Conservation (phyloP, 2,329 filamentous ascomycete species). For the Botrytis cinerea region DNA sequence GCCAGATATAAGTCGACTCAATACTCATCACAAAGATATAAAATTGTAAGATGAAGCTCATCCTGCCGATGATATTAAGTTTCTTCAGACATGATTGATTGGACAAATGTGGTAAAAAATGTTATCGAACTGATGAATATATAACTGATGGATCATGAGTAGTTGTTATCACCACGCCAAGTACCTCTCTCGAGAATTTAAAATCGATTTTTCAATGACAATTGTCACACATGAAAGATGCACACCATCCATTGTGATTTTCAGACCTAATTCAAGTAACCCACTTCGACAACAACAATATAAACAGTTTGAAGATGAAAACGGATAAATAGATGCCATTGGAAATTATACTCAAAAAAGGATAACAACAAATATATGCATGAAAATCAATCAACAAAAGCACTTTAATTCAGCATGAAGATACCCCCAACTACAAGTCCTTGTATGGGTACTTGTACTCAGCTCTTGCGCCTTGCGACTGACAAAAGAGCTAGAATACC, state of each 20-base stretch:
- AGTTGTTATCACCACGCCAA: too few species aligned
- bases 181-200: neutral
- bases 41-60: neutral
- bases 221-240: neutral
- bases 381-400: neutral
- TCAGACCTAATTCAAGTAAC: neutral
- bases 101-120: too few species aligned
- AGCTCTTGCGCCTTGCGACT: neutral
- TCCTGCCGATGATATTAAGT: neutral
- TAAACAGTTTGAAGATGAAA: neutral
- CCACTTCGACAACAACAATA: neutral
- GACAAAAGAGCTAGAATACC: rapidly evolving
- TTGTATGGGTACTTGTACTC: neutral
- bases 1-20: neutral
- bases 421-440: rapidly evolving
- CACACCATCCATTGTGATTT: neutral
- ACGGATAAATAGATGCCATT: neutral
- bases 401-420: neutral
- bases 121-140: too few species aligned
- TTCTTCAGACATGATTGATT: too few species aligned
- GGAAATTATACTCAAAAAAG: neutral
- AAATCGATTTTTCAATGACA: neutral
- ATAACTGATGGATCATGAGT: too few species aligned
- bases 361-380: neutral
- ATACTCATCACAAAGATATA: neutral